Evolutionary conservation across 148 eudicot genomes (phyloP).

Genomic region (Rhododendron griersonianum): DNA sequence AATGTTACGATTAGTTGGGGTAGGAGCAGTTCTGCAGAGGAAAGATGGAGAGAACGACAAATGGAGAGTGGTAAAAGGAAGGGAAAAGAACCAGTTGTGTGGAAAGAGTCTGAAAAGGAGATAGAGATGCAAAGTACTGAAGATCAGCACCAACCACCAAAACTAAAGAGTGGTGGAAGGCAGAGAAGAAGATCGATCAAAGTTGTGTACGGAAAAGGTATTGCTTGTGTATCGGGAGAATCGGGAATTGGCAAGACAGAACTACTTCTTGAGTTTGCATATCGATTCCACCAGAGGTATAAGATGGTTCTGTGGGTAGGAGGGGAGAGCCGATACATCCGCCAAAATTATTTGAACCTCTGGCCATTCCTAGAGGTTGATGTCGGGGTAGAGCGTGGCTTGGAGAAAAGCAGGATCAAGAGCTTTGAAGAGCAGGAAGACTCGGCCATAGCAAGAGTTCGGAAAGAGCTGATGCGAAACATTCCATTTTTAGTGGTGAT

Average conservation of each 20-base stretch:
- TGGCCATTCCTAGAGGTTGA: slow-evolving; percentile 86
- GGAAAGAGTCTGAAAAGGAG: slow-evolving; percentile 93
- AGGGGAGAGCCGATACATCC: slow-evolving; percentile 89
- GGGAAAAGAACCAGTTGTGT: slow-evolving; percentile 83
- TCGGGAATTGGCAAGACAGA: slow-evolving; percentile 96
- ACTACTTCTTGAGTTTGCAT: slow-evolving; percentile 88
- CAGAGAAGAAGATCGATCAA: slow-evolving; percentile 56
- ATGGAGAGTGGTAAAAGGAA: slow-evolving; percentile 37
- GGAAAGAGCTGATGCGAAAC: slow-evolving; percentile 89
- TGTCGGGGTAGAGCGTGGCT: slow-evolving; percentile 59
- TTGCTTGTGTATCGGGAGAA: slow-evolving; percentile 83
- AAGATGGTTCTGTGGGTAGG: slow-evolving; percentile 97
- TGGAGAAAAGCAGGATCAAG: slow-evolving; percentile 63
- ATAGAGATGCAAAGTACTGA: slow-evolving; percentile 78
- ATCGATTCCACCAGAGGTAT: slow-evolving; percentile 80
- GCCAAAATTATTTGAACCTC: slow-evolving; percentile 82
- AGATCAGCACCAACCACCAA: slow-evolving; percentile 30
- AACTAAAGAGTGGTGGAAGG: slow-evolving; percentile 38
- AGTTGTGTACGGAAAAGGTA: slow-evolving; percentile 82
- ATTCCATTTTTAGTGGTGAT: slow-evolving; percentile 84
- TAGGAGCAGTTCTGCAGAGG: slow-evolving; percentile 61
- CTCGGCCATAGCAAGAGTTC: slow-evolving; percentile 66
- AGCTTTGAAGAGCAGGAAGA: slow-evolving; percentile 97
- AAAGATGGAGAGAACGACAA: slow-evolving; percentile 32
- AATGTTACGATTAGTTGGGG: slow-evolving; percentile 71